A percentile compares a stretch with the other conserved stretches of the same genome.
Conservation (phyloP, 345 rosid genomes). For the Corchorus capsularis region DNA sequence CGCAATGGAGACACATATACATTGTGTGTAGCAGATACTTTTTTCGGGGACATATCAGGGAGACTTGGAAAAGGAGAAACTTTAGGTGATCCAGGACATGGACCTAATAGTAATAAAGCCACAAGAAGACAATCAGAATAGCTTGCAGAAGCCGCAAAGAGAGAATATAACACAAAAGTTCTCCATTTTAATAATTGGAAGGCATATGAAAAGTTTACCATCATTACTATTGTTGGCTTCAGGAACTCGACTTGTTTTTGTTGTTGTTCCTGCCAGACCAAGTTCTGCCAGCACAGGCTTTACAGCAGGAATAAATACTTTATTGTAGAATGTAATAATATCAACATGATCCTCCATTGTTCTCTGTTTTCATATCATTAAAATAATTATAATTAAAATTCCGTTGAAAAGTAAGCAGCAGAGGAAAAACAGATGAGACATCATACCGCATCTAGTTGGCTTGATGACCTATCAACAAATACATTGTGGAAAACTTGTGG, state of each 20-base stretch:
- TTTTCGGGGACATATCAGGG: slow-evolving; percentile 97
- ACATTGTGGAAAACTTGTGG: slow-evolving; percentile 87
- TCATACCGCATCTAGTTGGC: slow-evolving; percentile 66
- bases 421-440: not conserved
- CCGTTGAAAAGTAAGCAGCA: slow-evolving; percentile 9
- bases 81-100: slow-evolving; percentile 87
- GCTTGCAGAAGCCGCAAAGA: slow-evolving; percentile 11
- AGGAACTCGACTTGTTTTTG: slow-evolving; percentile 41
- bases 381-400: slow-evolving; percentile 32
- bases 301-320: slow-evolving; percentile 74
- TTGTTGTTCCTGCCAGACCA: slow-evolving; percentile 56
- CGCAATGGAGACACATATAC: slow-evolving; percentile 96
- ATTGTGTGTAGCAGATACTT: slow-evolving; percentile 84
- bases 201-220: slow-evolving; percentile 38
- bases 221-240: slow-evolving; percentile 59
- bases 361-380: slow-evolving; percentile 54
- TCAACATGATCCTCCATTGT: slow-evolving; percentile 86
- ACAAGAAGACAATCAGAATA: slow-evolving; percentile 22
- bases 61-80: slow-evolving; percentile 78
- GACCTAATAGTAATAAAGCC: slow-evolving; percentile 48
- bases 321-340: slow-evolving; percentile 91
- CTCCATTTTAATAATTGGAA: not conserved
- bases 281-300: slow-evolving; percentile 87
- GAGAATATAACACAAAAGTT: not conserved
- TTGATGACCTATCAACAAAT: slow-evolving; percentile 69